Conservation (phyloP, 768 basidiomycete species). For the Clavaria fumosa region DNA sequence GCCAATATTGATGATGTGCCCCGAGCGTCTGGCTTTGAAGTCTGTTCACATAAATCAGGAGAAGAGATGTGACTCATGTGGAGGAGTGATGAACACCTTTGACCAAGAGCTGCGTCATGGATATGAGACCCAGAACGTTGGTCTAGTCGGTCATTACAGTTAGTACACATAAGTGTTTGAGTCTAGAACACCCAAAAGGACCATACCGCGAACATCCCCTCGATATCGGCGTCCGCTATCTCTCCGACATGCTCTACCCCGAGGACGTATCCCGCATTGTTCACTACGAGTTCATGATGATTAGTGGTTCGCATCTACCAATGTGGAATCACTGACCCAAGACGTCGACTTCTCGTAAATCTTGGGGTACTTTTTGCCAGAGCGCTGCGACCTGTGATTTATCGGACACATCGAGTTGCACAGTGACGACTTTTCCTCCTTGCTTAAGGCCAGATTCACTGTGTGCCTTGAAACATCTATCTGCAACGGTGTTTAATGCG, state of each 20-base stretch:
- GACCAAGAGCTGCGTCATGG: conserved; percentile 62
- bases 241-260: conserved; percentile 81
- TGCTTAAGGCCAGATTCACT: conserved; percentile 53
- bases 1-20: conserved; percentile 91
- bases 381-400: conserved; percentile 53
- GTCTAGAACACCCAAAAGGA: too few species aligned
- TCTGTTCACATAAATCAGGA: conserved; percentile 31
- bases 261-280: conserved; percentile 76
- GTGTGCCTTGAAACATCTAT: conserved; percentile 53
- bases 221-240: conserved; percentile 61
- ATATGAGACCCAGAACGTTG: conserved; percentile 45
- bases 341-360: conserved; percentile 64
- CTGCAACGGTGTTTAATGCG: conserved; percentile 51
- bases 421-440: conserved; percentile 61
- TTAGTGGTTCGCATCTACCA: not conserved
- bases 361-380: conserved; percentile 53
- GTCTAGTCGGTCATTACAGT: too few species aligned
- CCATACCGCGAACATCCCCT: conserved; percentile 72
- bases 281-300: conserved; percentile 22
- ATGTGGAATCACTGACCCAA: conserved; percentile 37
- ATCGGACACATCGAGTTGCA: conserved; percentile 73
- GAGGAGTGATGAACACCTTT: conserved; percentile 23
- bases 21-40: conserved; percentile 61
- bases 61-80: not conserved
- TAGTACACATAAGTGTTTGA: too few species aligned